These are phyloP conservation scores for Crithidia acanthocephali DNA, from an alignment of 208 protist genomes.

Conservation along the genomic window DNA sequence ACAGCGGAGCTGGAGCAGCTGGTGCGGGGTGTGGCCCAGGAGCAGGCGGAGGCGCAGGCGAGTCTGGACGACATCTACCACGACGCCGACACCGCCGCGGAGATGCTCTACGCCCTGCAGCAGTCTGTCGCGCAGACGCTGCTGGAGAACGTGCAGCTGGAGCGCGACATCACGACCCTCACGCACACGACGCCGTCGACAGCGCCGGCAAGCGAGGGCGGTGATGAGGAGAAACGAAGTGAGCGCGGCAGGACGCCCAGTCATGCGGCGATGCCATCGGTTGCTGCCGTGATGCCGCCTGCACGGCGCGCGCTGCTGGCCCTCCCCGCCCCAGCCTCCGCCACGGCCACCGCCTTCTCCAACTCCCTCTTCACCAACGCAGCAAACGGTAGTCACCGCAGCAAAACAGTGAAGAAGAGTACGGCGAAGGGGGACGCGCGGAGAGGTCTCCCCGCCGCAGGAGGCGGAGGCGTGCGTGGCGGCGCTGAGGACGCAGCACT, in stretches of 20 bases:
- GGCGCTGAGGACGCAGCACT: too few relatives aligned
- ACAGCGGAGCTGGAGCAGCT: conserved; percentile 35
- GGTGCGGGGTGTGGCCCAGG: conserved; percentile 7
- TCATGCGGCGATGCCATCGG: too few relatives aligned
- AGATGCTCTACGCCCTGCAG: conserved; percentile 43
- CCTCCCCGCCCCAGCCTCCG: conserved; percentile 4
- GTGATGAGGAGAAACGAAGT: neutral
- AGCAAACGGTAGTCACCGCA: neutral
- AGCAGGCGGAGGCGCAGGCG: conserved; percentile 10
- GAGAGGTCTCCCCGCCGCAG: neutral
- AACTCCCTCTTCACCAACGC: conserved; percentile 10
- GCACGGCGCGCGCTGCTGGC: neutral
- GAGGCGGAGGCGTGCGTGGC: neutral
- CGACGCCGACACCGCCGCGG: conserved; percentile 25
- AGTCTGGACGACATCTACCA: conserved; percentile 20
- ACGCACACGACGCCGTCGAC: neutral
- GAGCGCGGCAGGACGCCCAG: neutral
- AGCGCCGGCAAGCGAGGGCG: neutral
- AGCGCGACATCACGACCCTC: conserved; percentile 39
- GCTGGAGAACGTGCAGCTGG: conserved; percentile 60
- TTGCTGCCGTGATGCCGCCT: neutral
- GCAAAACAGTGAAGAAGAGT: neutral
- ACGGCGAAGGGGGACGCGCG: neutral
- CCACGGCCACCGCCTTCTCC: neutral
- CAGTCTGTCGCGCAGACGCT: conserved; percentile 41